Evolutionary conservation across 345 rosid species (phyloP).

Genomic region (Citrus cavaleriei): DNA sequence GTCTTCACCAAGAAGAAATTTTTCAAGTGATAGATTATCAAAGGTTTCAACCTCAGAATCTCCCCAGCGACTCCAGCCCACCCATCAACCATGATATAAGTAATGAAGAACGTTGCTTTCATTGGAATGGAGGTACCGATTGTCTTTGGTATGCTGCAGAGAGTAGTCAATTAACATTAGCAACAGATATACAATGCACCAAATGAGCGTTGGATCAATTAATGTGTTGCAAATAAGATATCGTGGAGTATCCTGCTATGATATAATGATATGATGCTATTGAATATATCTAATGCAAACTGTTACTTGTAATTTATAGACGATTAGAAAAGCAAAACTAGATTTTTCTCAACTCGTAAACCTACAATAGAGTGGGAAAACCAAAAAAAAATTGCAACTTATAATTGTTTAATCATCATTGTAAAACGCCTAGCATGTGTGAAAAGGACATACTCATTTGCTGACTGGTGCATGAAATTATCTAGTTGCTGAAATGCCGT

Average conservation of each 20-base stretch:
- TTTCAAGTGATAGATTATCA: slow-evolving; percentile 78
- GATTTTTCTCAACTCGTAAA: not conserved
- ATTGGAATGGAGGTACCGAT: slow-evolving; percentile 88
- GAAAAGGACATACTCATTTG: slow-evolving; percentile 65
- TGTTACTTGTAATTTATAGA: not conserved
- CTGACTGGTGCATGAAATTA: slow-evolving; percentile 79
- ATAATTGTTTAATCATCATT: not conserved
- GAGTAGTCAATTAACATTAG: not conserved
- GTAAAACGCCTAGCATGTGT: not conserved
- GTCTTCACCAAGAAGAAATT: slow-evolving; percentile 85
- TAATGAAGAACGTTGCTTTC: slow-evolving; percentile 97
- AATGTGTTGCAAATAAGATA: not conserved
- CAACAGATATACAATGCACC: not conserved
- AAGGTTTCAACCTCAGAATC: slow-evolving; percentile 74
- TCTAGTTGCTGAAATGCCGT: slow-evolving; percentile 93
- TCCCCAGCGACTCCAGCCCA: slow-evolving; percentile 99
- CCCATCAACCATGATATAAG: slow-evolving; percentile 94
- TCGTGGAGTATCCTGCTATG: not conserved
- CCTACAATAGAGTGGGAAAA: not conserved
- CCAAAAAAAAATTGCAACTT: not conserved
- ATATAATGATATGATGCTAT: not conserved
- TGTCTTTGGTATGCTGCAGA: slow-evolving; percentile 79
- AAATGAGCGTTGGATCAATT: not conserved
- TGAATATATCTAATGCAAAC: not conserved
- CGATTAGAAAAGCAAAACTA: not conserved